phyloP scores from a whole-genome alignment of 2,329 filamentous ascomycete species.

The Aspergillus sergii region DNA sequence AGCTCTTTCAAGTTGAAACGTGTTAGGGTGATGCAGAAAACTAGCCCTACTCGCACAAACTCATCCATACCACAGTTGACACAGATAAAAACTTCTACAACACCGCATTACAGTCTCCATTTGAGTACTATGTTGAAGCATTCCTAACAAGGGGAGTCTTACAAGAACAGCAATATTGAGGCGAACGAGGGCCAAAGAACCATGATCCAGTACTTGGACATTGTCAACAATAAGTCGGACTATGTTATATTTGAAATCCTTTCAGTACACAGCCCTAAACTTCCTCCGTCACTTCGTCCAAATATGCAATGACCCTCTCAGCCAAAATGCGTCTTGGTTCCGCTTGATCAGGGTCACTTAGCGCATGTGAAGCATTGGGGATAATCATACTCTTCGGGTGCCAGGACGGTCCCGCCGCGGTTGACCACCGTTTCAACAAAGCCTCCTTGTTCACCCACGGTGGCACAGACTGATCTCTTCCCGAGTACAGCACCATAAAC shows the following conservation, averaged over 20 bases:
- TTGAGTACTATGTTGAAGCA: too few species aligned
- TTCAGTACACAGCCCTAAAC: neutral
- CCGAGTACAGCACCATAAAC: conserved; percentile 48
- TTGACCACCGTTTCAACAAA: conserved; percentile 44
- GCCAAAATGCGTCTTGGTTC: conserved; percentile 52
- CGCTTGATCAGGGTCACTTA: conserved; percentile 36
- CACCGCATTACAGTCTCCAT: too few species aligned
- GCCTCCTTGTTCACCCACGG: conserved; percentile 47
- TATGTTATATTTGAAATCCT: neutral
- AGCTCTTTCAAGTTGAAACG: too few species aligned
- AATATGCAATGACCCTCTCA: conserved; percentile 53
- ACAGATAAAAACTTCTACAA: too few species aligned
- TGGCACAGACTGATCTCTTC: conserved; percentile 48
- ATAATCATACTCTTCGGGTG: conserved; percentile 50
- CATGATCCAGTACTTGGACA: too few species aligned
- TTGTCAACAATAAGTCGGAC: too few species aligned
- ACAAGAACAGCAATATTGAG: too few species aligned
- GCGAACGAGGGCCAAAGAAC: too few species aligned
- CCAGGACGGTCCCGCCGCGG: conserved; percentile 42
- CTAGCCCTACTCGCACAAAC: too few species aligned
- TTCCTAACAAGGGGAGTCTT: too few species aligned
- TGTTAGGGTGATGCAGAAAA: too few species aligned
- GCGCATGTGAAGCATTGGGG: conserved; percentile 41
- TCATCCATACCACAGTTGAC: too few species aligned
- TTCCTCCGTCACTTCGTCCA: conserved; percentile 33